phyloP scores from a whole-genome alignment of 78 protist genomes.

The Chrysochromulina parva region DNA sequence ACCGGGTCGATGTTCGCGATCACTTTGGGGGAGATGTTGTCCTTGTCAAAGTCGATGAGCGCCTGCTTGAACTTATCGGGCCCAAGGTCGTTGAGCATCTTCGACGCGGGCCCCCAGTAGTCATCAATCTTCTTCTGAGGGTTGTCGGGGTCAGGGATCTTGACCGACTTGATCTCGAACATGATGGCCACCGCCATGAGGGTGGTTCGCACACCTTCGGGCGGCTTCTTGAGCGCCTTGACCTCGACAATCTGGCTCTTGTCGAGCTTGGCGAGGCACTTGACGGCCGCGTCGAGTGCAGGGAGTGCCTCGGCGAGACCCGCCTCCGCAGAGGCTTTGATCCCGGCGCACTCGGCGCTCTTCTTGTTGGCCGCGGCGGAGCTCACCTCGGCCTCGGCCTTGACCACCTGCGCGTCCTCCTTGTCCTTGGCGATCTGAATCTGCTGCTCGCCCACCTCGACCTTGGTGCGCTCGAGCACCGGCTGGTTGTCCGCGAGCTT shows the following conservation, averaged over 20 bases:
- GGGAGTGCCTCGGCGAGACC: constrained; percentile 65
- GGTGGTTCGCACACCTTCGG: constrained; percentile 53
- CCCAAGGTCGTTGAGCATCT: constrained; percentile 42
- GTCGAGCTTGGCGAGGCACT: not conserved
- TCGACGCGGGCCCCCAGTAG: constrained; percentile 69
- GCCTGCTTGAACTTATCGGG: constrained; percentile 11
- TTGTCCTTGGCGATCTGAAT: constrained; percentile 39
- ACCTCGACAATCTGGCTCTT: constrained; percentile 50
- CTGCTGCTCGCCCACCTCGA: constrained; percentile 42
- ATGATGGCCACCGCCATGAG: constrained; percentile 68
- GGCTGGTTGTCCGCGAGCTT: constrained; percentile 41
- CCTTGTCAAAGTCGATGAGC: constrained; percentile 67
- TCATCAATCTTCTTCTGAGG: constrained; percentile 65
- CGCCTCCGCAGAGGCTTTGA: constrained; percentile 38
- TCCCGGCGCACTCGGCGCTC: constrained; percentile 39
- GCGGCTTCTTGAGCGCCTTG: constrained; percentile 55
- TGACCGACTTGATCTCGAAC: not conserved
- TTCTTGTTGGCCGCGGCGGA: constrained; percentile 50
- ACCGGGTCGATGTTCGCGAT: constrained; percentile 53
- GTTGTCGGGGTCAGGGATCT: constrained; percentile 16
- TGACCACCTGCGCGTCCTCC: constrained; percentile 53
- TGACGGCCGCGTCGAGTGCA: constrained; percentile 43
- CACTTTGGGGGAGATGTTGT: constrained; percentile 43
- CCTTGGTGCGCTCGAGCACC: not conserved
- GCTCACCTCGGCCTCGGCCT: constrained; percentile 17